Conservation (phyloP, 2,329 filamentous ascomycete species). For the Colletotrichum melonis region DNA sequence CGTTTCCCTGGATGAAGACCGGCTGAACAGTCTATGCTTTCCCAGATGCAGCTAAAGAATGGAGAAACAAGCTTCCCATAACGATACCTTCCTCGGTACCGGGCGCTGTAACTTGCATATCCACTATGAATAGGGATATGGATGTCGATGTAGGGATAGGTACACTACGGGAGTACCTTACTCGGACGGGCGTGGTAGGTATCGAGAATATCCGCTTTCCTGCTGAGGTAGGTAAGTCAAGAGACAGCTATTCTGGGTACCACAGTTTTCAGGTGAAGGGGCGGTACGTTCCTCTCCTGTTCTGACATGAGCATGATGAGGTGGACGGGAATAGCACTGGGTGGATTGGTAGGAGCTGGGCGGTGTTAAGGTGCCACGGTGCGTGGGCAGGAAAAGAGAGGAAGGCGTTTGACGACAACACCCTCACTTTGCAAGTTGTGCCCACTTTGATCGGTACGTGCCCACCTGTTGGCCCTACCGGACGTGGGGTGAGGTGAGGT, state of each 20-base stretch:
- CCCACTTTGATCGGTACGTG: not conserved
- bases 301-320: not conserved
- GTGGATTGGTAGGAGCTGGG: not conserved
- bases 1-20: not conserved
- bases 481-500: not conserved
- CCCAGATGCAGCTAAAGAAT: not conserved
- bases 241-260: not conserved
- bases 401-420: not conserved
- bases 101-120: not conserved
- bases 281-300: not conserved
- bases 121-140: not conserved
- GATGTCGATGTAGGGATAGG: no score
- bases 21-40: not conserved
- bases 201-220: not conserved
- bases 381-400: not conserved
- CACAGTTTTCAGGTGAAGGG: not conserved
- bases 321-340: not conserved
- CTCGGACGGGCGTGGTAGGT: not conserved
- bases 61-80: not conserved
- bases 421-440: not conserved
- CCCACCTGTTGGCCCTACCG: not conserved
- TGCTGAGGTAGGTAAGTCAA: not conserved
- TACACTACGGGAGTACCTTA: not conserved
- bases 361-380: not conserved
- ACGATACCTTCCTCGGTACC: no score